phyloP scores from a whole-genome alignment of 2,329 filamentous ascomycete genomes.

The Periconia macrospinosa region DNA sequence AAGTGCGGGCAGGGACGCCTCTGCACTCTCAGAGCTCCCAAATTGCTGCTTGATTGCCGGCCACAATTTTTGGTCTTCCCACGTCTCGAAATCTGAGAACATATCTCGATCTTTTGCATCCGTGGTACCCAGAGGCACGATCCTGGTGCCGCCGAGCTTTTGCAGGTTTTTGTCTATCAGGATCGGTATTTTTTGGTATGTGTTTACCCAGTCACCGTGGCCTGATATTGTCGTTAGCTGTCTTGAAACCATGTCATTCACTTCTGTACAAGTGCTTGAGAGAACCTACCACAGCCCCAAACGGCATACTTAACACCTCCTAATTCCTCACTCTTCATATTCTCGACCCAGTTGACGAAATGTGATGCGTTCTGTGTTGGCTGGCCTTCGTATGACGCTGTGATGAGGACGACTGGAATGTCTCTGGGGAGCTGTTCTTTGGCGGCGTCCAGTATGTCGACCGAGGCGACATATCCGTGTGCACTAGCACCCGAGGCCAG shows the following conservation, averaged over 20 bases:
- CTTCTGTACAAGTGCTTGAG: neutral
- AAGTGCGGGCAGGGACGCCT: neutral
- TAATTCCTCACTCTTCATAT: slow-evolving; percentile 54
- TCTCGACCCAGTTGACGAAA: slow-evolving; percentile 69
- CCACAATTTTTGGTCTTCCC: slow-evolving; percentile 29
- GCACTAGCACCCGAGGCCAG: slow-evolving; percentile 61
- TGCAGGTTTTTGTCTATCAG: slow-evolving; percentile 56
- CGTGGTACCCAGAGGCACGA: slow-evolving; percentile 20
- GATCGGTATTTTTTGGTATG: slow-evolving; percentile 69
- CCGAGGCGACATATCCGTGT: slow-evolving; percentile 61
- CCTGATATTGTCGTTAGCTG: slow-evolving; percentile 53
- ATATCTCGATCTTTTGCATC: slow-evolving; percentile 30
- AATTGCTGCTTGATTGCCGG: slow-evolving; percentile 16
- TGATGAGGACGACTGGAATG: slow-evolving; percentile 67
- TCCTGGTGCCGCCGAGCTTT: slow-evolving; percentile 16
- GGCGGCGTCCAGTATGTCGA: slow-evolving; percentile 64
- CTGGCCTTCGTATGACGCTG: slow-evolving; percentile 73
- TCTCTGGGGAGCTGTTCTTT: slow-evolving; percentile 62
- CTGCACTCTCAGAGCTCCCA: slow-evolving; percentile 2
- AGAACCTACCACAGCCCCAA: slow-evolving; percentile 54
- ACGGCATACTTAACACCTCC: slow-evolving; percentile 65
- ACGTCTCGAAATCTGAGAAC: slow-evolving; percentile 35
- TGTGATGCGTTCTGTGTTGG: slow-evolving; percentile 71
- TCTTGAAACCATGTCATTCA: neutral
- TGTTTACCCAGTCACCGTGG: slow-evolving; percentile 57